Evolutionary conservation across 129 eudicot genomes (phyloP), one percentile per base, ranked within the genome.

Genomic region (Deinandra increscens): DNA sequence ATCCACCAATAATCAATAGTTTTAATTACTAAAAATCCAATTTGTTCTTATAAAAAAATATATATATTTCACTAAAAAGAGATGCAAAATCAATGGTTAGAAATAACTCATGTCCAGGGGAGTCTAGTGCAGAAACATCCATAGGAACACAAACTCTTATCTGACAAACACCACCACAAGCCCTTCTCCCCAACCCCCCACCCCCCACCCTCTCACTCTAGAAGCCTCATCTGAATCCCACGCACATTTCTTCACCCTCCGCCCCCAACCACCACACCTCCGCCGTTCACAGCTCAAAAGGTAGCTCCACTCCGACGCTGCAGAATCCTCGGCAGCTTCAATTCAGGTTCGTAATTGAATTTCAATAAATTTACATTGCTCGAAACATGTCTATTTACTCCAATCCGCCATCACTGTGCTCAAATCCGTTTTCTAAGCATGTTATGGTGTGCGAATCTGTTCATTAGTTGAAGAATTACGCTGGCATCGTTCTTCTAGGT

Each of bases 141-240:
- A 76, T 22, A 76, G 49, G 74, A 66, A 75, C 68, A 44, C 5
- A 59, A 76, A 69, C 26, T 76, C 75, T 76, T 61, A 69, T 76
- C 81, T 29, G 43, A 44, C 81, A 76, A 76, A 50, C 46, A 60
- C 66, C 61, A 48, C 81, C 75, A 69, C 55, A 17, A 2, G 13
- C 71, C 49, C 71, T 62, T 41, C 74, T 45, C 67, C 53, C 2
- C 5, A 68, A 23, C 68, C 68, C 3, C 31, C n/a, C 78, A 19
- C 69, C 56, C 38, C 42, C 64, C n/a, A 14, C 54, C n/a, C 44
- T 39, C 46, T 42, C 37, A 49, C 22, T 56, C 77, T 73, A 4
- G 66, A 66, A 76, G 65, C 85, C 81, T 76, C 79, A 72, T 81
- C 81, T 81, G 17, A 75, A 58, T 50, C 54, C 37, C 3, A 45